Conservation (phyloP, 1,284 basidiomycete genomes). For the Cryptococcus sp. region DNA sequence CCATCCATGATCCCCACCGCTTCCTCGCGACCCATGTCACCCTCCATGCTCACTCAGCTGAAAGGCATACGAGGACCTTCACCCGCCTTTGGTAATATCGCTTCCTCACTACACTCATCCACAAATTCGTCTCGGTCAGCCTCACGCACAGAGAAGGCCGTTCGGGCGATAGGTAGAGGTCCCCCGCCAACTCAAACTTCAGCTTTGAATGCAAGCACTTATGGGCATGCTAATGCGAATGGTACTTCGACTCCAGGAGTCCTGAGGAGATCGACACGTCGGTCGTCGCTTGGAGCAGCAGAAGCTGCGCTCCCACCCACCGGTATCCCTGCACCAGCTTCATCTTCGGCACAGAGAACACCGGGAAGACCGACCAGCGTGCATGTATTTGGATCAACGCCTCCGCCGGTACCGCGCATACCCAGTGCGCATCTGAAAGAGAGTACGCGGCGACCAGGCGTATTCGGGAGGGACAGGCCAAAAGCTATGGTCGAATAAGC, state of each 20-base stretch:
- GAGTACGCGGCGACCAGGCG: not conserved
- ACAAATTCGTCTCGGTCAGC: conserved; percentile 15
- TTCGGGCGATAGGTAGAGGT: conserved; percentile 27
- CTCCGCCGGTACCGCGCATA: conserved; percentile 47
- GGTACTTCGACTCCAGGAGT: conserved; percentile 11
- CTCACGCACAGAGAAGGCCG: conserved; percentile 12
- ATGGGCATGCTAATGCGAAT: not conserved
- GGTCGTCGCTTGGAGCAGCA: conserved; percentile 30
- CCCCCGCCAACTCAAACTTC: conserved; percentile 23
- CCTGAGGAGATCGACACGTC: conserved; percentile 19
- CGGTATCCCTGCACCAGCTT: conserved; percentile 33
- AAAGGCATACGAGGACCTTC: conserved; percentile 22
- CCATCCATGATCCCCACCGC: conserved; percentile 13
- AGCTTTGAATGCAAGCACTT: not conserved
- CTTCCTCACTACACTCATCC: conserved; percentile 9
- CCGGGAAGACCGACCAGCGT: conserved; percentile 34
- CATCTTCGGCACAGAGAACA: conserved; percentile 8
- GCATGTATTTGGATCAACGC: conserved; percentile 34
- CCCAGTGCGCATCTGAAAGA: conserved; percentile 31
- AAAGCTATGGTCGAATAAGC: not conserved
- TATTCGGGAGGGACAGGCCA: conserved; percentile 4
- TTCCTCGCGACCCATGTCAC: conserved; percentile 28
- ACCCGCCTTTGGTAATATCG: conserved; percentile 13
- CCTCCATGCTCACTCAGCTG: conserved; percentile 21
- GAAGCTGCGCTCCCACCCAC: conserved; percentile 26